These are phyloP conservation scores for Wickerhamomyces silvicola DNA, from an alignment of 805 yeast species.

Conservation along the genomic window DNA sequence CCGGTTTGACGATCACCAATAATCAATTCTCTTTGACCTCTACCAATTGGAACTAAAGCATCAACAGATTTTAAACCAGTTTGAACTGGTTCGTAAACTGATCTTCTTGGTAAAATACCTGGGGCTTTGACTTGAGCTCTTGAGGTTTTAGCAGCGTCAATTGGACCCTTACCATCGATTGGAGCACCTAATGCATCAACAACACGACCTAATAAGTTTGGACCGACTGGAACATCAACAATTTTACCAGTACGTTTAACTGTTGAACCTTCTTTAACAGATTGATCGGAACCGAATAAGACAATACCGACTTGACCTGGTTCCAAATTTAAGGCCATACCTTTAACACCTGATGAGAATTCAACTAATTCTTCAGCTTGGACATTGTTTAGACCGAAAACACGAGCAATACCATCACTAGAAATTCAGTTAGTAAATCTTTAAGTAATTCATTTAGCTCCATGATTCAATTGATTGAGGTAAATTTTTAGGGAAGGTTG, in stretches of 20 bases:
- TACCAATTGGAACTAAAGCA: constrained; percentile 98
- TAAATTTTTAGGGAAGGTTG: neutral
- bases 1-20: constrained; percentile 99
- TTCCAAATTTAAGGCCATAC: constrained; percentile 99
- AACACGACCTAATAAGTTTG: constrained; percentile 96
- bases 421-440: constrained; percentile 31
- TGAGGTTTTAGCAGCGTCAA: constrained; percentile 73
- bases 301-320: constrained; percentile 99
- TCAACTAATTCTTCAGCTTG: constrained; percentile 99
- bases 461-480: neutral
- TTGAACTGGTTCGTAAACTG: constrained; percentile 99
- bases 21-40: constrained; percentile 99
- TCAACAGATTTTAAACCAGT: constrained; percentile 99
- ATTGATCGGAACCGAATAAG: constrained; percentile 98
- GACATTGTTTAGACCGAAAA: constrained; percentile 97
- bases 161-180: constrained; percentile 99
- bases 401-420: constrained; percentile 99
- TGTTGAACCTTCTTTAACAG: constrained; percentile 98
- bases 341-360: constrained; percentile 98
- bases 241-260: constrained; percentile 99
- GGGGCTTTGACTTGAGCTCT: constrained; percentile 99
- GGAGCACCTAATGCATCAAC: constrained; percentile 99
- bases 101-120: constrained; percentile 99
- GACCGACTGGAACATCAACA: constrained; percentile 99
- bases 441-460: neutral